Conservation (phyloP, 768 basidiomycete genomes). For the Tylopilus felleus region DNA sequence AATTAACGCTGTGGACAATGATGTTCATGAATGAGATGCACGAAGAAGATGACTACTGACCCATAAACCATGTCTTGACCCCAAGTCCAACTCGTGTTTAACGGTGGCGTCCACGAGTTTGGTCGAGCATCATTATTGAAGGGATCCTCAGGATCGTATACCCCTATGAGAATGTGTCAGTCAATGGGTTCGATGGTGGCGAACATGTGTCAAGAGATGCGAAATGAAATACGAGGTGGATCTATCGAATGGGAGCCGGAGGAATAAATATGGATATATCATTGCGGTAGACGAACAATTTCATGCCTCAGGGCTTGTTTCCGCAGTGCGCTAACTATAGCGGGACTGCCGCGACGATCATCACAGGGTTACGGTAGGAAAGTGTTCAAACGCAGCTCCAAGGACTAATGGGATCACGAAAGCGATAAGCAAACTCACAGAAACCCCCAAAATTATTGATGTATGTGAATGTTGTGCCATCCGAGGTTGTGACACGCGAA, state of each 20-base stretch:
- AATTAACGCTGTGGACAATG: slow-evolving; percentile 48
- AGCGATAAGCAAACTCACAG: slow-evolving; percentile 42
- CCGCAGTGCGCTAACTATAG: neutral
- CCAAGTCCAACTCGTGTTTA: slow-evolving; percentile 75
- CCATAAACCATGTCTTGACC: slow-evolving; percentile 59
- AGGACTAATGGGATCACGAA: neutral
- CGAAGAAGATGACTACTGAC: slow-evolving; percentile 33
- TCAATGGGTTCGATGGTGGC: neutral
- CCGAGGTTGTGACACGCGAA: slow-evolving; percentile 55
- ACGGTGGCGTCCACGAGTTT: slow-evolving; percentile 77
- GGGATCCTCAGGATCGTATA: slow-evolving; percentile 64
- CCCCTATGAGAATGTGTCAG: slow-evolving; percentile 42
- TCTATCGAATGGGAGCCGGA: neutral
- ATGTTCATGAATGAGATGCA: slow-evolving; percentile 7
- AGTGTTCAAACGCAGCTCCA: neutral
- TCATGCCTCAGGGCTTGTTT: neutral
- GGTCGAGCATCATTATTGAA: slow-evolving; percentile 72
- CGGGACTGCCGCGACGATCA: neutral
- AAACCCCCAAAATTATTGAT: slow-evolving; percentile 73
- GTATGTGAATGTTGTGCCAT: slow-evolving; percentile 76
- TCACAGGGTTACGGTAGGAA: neutral
- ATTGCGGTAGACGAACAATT: neutral
- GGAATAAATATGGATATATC: neutral
- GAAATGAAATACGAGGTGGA: neutral
- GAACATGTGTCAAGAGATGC: neutral